Evolutionary conservation across 208 protist species (phyloP).

Genomic region (Crithidia brevicula): DNA sequence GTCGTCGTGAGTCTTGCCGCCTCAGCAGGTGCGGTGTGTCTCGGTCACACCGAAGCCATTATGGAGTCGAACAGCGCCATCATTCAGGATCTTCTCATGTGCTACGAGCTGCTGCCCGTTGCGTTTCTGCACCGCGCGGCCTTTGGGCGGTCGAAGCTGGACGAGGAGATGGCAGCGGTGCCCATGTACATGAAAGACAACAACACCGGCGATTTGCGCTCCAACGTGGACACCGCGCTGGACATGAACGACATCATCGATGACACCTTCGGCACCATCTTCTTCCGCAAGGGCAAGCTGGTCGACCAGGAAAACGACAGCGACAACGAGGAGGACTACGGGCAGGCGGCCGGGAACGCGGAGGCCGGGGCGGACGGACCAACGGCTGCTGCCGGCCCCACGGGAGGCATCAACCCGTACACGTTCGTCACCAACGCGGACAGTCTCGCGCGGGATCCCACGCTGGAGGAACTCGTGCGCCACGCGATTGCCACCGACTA

Average conservation of each 20-base stretch:
- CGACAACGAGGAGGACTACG: slow-evolving; percentile 50
- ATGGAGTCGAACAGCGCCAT: slow-evolving; percentile 50
- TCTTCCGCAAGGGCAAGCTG: slow-evolving; percentile 77
- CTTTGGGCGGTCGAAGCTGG: slow-evolving; percentile 73
- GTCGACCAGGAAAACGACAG: slow-evolving; percentile 79
- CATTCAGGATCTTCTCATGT: slow-evolving; percentile 88
- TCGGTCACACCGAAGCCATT: slow-evolving; percentile 43
- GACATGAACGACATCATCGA: slow-evolving; percentile 83
- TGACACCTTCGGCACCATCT: slow-evolving; percentile 87
- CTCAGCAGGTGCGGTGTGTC: slow-evolving; percentile 49
- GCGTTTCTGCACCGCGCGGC: slow-evolving; percentile 80
- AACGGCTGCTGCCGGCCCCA: not conserved
- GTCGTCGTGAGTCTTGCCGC: slow-evolving; percentile 64
- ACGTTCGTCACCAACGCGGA: slow-evolving; percentile 34
- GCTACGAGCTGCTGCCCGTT: slow-evolving; percentile 84
- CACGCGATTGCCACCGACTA: slow-evolving; percentile 74
- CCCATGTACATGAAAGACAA: slow-evolving; percentile 86
- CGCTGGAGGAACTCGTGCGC: slow-evolving; percentile 73
- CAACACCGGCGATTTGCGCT: slow-evolving; percentile 57
- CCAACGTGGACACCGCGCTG: slow-evolving; percentile 76
- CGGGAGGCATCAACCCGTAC: slow-evolving; percentile 12
- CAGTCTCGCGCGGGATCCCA: slow-evolving; percentile 58
- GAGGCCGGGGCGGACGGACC: slow-evolving; percentile 5
- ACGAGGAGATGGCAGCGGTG: slow-evolving; percentile 78
- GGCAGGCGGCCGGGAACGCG: slow-evolving; percentile 22